Evolutionary conservation across 2,329 filamentous ascomycete species (phyloP).

Genomic region (Alternaria sp.): DNA sequence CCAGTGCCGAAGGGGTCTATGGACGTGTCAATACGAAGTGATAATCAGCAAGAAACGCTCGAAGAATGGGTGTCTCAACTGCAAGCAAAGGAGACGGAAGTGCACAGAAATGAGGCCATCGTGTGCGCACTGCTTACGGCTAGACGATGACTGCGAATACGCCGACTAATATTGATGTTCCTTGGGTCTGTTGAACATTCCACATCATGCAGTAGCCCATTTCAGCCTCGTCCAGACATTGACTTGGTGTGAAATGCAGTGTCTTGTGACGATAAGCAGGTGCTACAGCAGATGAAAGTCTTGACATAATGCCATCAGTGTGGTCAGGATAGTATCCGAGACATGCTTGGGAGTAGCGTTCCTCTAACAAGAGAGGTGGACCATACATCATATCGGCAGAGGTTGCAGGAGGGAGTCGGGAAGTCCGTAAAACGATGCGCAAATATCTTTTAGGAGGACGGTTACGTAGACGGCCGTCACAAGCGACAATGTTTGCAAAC

Average conservation of each 20-base stretch:
- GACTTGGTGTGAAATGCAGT: background rate
- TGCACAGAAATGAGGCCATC: slow-evolving; percentile 44
- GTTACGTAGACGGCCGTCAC: background rate
- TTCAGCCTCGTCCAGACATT: background rate
- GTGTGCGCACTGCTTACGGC: slow-evolving; percentile 40
- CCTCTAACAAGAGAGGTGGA: background rate
- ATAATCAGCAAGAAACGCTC: slow-evolving; percentile 32
- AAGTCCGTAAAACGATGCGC: background rate
- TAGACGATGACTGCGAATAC: slow-evolving; percentile 41
- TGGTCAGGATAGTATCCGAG: background rate
- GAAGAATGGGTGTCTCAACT: slow-evolving; percentile 43
- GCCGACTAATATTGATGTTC: slow-evolving; percentile 25
- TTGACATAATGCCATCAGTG: background rate
- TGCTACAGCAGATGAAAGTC: background rate
- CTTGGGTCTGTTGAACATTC: background rate
- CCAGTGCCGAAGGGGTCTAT: slow-evolving; percentile 39
- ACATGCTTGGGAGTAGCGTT: background rate
- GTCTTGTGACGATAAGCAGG: background rate
- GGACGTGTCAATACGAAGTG: slow-evolving; percentile 41
- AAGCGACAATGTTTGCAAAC: background rate
- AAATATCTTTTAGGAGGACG: background rate
- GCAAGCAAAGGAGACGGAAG: slow-evolving; percentile 38
- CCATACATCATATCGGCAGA: background rate
- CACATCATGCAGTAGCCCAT: background rate
- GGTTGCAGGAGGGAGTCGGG: background rate